A percentile compares a stretch with the other conserved stretches of the same genome.
Conservation (phyloP, 768 basidiomycete genomes). For the Galerina marginata region DNA sequence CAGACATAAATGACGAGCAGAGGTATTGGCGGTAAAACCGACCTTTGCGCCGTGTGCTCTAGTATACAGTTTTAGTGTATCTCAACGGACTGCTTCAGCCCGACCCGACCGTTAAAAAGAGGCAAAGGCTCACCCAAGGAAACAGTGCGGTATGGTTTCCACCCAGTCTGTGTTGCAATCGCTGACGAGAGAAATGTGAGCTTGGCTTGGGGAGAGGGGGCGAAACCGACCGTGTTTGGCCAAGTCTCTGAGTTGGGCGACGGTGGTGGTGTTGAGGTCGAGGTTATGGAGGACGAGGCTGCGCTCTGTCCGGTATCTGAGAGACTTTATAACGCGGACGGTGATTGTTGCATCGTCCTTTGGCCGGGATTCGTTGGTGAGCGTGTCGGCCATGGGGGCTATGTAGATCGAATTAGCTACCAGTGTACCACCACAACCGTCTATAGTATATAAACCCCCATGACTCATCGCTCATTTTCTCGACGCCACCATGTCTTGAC, state of each 20-base stretch:
- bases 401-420: neutral
- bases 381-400: conserved; percentile 34
- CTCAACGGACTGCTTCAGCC: conserved; percentile 43
- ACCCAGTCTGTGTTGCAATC: conserved; percentile 74
- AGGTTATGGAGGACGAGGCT: conserved; percentile 83
- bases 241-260: conserved; percentile 76
- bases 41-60: conserved; percentile 96
- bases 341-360: conserved; percentile 84
- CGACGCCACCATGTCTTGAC: conserved; percentile 41
- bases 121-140: conserved; percentile 59
- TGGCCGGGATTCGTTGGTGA: conserved; percentile 71
- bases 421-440: conserved; percentile 11
- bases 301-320: conserved; percentile 89
- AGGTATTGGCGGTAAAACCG: conserved; percentile 10
- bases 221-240: conserved; percentile 62
- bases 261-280: conserved; percentile 81
- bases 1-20: neutral
- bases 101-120: conserved; percentile 6
- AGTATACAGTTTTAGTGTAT: conserved; percentile 94
- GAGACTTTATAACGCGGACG: conserved; percentile 92
- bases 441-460: conserved; percentile 14
- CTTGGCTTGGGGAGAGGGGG: conserved; percentile 6
- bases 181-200: conserved; percentile 45
- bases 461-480: conserved; percentile 22
- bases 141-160: conserved; percentile 86